Percentiles rank a stretch among this genome's conserved stretches.
Conservation (phyloP, 208 protist genomes). For the Wallacemonas sp. region DNA sequence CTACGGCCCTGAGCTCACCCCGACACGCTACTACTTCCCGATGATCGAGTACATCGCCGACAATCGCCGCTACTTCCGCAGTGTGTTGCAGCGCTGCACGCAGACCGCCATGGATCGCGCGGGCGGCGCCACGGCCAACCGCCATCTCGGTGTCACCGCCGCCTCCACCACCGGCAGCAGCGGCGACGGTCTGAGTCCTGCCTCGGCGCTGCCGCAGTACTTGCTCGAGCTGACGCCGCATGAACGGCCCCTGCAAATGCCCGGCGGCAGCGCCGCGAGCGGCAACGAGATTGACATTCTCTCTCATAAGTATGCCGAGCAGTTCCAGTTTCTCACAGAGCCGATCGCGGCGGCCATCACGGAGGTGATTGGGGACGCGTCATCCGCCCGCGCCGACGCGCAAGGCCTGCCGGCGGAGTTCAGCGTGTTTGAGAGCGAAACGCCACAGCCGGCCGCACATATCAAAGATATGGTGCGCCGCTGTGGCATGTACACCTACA, state of each 20-base stretch:
- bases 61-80: constrained; percentile 45
- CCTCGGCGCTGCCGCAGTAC: constrained; percentile 13
- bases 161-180: constrained; percentile 18
- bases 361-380: constrained; percentile 40
- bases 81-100: constrained; percentile 41
- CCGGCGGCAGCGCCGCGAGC: constrained; percentile 14
- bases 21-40: constrained; percentile 52
- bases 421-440: constrained; percentile 33
- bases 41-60: constrained; percentile 35
- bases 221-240: constrained; percentile 59
- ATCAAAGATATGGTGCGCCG: constrained; percentile 26
- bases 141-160: background rate
- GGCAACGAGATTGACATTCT: constrained; percentile 78
- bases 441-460: background rate
- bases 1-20: constrained; percentile 47
- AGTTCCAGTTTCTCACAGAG: constrained; percentile 45
- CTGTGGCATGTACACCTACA: constrained; percentile 75
- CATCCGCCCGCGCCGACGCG: constrained; percentile 12
- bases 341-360: constrained; percentile 78
- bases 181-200: background rate
- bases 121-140: background rate
- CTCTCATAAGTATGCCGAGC: constrained; percentile 75
- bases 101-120: background rate
- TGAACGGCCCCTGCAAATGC: constrained; percentile 58
- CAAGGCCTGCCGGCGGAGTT: constrained; percentile 16